Evolutionary conservation across 2,329 filamentous ascomycete species (phyloP).

Genomic region (Stenocarpella maydis): DNA sequence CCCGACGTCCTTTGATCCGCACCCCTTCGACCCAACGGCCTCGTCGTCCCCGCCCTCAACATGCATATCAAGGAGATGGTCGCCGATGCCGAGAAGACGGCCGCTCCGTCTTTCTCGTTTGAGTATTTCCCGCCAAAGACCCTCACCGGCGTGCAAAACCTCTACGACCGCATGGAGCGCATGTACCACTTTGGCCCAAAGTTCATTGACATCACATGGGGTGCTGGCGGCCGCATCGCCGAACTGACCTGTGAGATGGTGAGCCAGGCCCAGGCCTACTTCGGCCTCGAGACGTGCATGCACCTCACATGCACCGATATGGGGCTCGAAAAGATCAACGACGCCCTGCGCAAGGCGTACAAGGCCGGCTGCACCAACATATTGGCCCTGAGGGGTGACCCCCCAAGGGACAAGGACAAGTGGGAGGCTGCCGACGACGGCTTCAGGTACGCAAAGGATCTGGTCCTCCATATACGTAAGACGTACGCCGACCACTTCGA

Average conservation of each 20-base stretch:
- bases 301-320: slow-evolving; percentile 99
- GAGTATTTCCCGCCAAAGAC: slow-evolving; percentile 99
- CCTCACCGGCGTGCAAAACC: slow-evolving; percentile 95
- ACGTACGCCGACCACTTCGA: slow-evolving; percentile 91
- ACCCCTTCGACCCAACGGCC: background rate
- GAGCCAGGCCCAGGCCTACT: slow-evolving; percentile 90
- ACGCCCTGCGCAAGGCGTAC: slow-evolving; percentile 87
- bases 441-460: slow-evolving; percentile 91
- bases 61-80: slow-evolving; percentile 99
- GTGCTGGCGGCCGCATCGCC: slow-evolving; percentile 89
- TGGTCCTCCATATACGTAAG: slow-evolving; percentile 78
- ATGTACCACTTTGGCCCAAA: slow-evolving; percentile 95
- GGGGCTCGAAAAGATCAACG: slow-evolving; percentile 90
- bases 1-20: background rate
- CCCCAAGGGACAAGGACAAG: slow-evolving; percentile 89
- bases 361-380: slow-evolving; percentile 98
- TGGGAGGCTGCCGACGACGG: slow-evolving; percentile 89
- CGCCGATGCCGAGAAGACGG: slow-evolving; percentile 78
- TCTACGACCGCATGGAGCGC: slow-evolving; percentile 99
- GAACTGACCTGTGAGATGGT: slow-evolving; percentile 98
- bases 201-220: slow-evolving; percentile 99
- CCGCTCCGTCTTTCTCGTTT: slow-evolving; percentile 93
- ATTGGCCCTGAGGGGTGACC: slow-evolving; percentile 89
- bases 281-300: slow-evolving; percentile 98
- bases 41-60: slow-evolving; percentile 46